Base-by-base conservation (phyloP, 2,329 filamentous ascomycete genomes). In the Diatrype stigma region DNA sequence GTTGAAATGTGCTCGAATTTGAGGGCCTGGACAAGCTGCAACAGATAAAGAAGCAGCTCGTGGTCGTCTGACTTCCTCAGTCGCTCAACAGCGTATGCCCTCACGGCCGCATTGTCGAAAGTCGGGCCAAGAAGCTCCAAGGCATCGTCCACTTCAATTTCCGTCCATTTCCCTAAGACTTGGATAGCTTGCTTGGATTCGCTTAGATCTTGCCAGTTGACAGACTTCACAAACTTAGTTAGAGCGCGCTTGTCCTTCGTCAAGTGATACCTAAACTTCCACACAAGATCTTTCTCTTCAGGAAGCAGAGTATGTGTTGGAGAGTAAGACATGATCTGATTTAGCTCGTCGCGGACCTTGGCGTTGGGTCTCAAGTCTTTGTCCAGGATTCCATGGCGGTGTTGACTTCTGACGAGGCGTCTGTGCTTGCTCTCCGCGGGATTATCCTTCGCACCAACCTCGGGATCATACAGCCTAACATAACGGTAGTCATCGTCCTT, bases 221-320 rank as follows among this genome's bases (percentile, higher is more conserved):
- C 93, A 0, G 93, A 96, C 69, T 97, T 99, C 67, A 97, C 90
- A 60, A 99, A 96, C 63, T 99, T 99, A 32, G 93, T 99, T 51
- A 97, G 76, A 2, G 93, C 89, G 61, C 87, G 79, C 70, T 99
- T 99, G 67, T 99, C 92, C 51, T 91, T 81, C 1, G 92, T 94
- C 21, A 99, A 72, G 67, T 96, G 93, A 68, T 97, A 96, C 52
- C 94, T 82, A 73, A 97, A 99, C 62, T 95, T 94, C 95, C 95
- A 99, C 19, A 99, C 84, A 47, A 96, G 78, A 68, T 99, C 94
- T 65, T 96, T 95, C 69, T 99, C 94, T 66, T 96, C 92, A 0
- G 90, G 83, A 1, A 85, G 90, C 22, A 99, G 77, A 45, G 89
- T 82, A 56, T 96, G 91, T 0, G 93, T 96, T 3, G 94, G 94